Evolutionary conservation across 495 filamentous ascomycete genomes (phyloP).

Genomic region (Pyronema domesticum): DNA sequence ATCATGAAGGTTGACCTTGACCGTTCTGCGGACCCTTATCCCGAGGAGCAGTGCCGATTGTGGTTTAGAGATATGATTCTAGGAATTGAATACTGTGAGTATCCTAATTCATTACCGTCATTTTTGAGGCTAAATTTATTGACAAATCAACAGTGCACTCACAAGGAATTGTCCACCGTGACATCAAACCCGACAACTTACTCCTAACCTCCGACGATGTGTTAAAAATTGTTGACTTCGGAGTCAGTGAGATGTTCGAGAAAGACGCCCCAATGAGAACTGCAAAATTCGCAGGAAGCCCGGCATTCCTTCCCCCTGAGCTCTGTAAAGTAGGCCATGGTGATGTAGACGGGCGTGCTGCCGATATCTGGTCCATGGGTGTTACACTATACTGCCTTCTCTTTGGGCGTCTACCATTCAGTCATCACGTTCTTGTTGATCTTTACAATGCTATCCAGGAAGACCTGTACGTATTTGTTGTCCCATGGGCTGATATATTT

Average conservation of each 20-base stretch:
- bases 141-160: constrained; percentile 46
- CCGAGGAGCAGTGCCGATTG: constrained; percentile 62
- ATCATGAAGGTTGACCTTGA: constrained; percentile 92
- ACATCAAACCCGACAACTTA: constrained; percentile 96
- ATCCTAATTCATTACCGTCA: background rate
- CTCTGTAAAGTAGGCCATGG: constrained; percentile 79
- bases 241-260: constrained; percentile 95
- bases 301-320: constrained; percentile 88
- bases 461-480: constrained; percentile 28
- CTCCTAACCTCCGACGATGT: constrained; percentile 78
- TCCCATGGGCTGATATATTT: background rate
- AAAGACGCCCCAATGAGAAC: constrained; percentile 80
- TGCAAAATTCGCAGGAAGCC: constrained; percentile 83
- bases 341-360: constrained; percentile 70
- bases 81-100: constrained; percentile 79
- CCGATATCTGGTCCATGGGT: constrained; percentile 98
- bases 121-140: background rate
- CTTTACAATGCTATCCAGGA: constrained; percentile 75
- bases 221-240: constrained; percentile 94
- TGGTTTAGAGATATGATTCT: constrained; percentile 95
- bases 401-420: constrained; percentile 77
- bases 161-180: constrained; percentile 87
- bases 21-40: constrained; percentile 65
- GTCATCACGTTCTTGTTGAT: constrained; percentile 53
- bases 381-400: constrained; percentile 83